Percentiles rank a stretch among this genome's conserved stretches.
Evolutionary conservation across 75 land plant genomes (phyloP).

Genomic region (Picea sitchensis): DNA sequence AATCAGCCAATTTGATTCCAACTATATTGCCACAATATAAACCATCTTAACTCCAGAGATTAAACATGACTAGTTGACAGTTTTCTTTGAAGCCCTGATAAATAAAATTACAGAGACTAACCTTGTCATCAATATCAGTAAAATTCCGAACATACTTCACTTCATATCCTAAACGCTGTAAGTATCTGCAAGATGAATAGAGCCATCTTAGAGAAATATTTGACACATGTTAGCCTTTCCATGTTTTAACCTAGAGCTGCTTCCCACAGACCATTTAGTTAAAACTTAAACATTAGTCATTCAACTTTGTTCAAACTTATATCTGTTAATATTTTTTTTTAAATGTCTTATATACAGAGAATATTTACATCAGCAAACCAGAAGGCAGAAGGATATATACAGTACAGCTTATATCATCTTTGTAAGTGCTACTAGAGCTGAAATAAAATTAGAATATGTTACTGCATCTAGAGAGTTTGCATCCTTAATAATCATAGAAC

Average conservation of each 20-base stretch:
- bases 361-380: too few species aligned
- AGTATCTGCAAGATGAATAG: slow-evolving; percentile 49
- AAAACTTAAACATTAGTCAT: not conserved
- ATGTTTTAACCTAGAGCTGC: not conserved
- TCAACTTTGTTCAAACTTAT: not conserved
- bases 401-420: too few species aligned
- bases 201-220: not conserved
- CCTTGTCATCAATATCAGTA: slow-evolving; percentile 92
- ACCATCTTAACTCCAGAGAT: not conserved
- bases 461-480: too few species aligned
- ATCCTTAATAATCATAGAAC: too few species aligned
- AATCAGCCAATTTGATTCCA: not conserved
- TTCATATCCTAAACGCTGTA: slow-evolving; percentile 63
- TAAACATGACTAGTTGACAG: not conserved
- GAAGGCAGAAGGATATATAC: too few species aligned
- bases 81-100: not conserved
- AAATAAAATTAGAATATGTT: too few species aligned
- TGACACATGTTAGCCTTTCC: not conserved
- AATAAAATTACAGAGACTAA: slow-evolving; percentile 13
- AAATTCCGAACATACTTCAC: slow-evolving; percentile 82
- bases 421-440: too few species aligned
- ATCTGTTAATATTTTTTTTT: not conserved
- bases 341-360: not conserved
- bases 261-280: slow-evolving; percentile 10
- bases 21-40: not conserved